Base-by-base conservation (phyloP, 768 basidiomycete genomes). In the Hygrocybe punicea region DNA sequence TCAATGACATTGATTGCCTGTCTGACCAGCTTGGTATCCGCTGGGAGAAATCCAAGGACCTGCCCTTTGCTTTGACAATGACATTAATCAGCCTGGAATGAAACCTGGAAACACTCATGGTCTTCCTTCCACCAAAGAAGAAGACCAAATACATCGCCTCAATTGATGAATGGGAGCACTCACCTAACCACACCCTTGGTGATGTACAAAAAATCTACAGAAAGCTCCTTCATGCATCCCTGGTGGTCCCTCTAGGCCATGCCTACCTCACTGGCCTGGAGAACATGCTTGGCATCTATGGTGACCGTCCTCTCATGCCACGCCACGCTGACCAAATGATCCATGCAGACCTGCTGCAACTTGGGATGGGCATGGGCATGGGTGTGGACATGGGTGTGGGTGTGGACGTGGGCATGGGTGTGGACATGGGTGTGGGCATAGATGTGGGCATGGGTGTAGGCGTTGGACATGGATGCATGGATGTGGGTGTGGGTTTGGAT, bases 221-320 rank as follows among this genome's bases (percentile, higher is more conserved):
- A 0, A 77, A 79, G 48, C 68, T 80, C 0, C 58, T 74, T 0
- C 79, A 81, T 23, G 54, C 70, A 0, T 64, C 62, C 19, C 48
- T 64, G 0, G 60, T 77, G 0, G 25, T 75, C 1, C 68, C 66
- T 1, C 33, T 1, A 19, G 71, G 68, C 7, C 67, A 71, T 0
- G 73, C 79, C 1, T 77, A 75, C 59, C 70, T 81, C 53, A 78
- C 73, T 34, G 46, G 49, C 8, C 59, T 81, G 21, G 75, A 81
- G 53, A 16, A 63, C 58, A 72, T 79, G 63, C 36, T 80, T 0
- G 56, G 56, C 0, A 23, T 63, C 0, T 73, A 65, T 48, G 3
- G 51, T 35, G 10, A 70, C 8, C 42, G 63, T 59, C 76, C 75
- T 23, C 73, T 73, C 67, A 44, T 62, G 33, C 75, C 65, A 4